Evolutionary conservation across 768 basidiomycete genomes (phyloP), one percentile per base, ranked within the genome.

Genomic region (Pulveroboletus sp.): DNA sequence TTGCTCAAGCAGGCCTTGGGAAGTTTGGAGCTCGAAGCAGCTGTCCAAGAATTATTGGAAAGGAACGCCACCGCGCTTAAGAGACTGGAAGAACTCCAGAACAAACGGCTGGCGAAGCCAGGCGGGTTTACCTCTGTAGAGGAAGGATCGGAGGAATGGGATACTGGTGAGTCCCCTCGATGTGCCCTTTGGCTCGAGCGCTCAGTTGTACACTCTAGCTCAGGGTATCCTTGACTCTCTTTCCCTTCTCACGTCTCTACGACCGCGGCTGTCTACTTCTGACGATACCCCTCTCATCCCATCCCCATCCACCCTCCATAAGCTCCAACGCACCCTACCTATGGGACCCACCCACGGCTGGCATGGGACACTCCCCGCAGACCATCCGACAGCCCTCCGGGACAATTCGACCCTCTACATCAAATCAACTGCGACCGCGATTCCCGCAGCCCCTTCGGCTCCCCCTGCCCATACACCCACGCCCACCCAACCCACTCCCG

Each of bases 91-190:
- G 77, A 81, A 56, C 71, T 92, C 41, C 89, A 92, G 60, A 70
- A 68, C 17, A 62, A 67, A 46, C 79, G 89, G 11, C 62, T 86
- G 26, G 72, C 72, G 14, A 66, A 68, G 11, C 74, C 74, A 20
- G 74, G 73, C 13, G 74, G 72, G 32, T 77, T 72, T 9, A 63
- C 64, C 29, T 73, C 72, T 45, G 80, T 81, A 4, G 76, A 82
- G 61, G 78, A 82, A 61, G 85, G 76, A 29, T 85, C 86, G 11
- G 89, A 90, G 65, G 89, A 93, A 64, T 89, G 85, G 85, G 83
- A 88, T 56, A 80, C 79, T 52, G 90, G 89, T 90, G 61, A 56
- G 83, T 39, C 48, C 31, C 26, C 24, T 38, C 31, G 11, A 55
- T 50, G 30, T 45, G 6, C 53, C 4, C 29, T 47, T 38, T 34